phyloP scores from a whole-genome alignment of 2,329 filamentous ascomycete species.

The Sarocladiaceae sp. region DNA sequence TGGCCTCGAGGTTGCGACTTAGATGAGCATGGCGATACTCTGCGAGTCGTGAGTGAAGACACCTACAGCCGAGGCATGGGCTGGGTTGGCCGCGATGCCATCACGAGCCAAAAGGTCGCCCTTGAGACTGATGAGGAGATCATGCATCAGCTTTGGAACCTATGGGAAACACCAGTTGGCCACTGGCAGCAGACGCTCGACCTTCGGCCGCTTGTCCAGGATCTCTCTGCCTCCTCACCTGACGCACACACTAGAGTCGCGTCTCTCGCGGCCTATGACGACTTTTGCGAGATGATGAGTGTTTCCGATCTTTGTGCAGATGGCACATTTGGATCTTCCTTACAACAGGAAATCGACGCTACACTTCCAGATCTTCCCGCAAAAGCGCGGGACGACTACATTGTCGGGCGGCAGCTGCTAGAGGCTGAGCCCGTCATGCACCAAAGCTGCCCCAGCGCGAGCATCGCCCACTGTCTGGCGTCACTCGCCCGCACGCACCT shows the following conservation, averaged over 20 bases:
- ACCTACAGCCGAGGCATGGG: conserved; percentile 79
- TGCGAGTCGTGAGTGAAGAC: conserved; percentile 73
- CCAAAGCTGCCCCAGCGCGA: conserved; percentile 20
- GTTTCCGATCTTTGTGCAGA: conserved; percentile 55
- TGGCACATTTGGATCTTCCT: conserved; percentile 34
- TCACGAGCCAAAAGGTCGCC: conserved; percentile 24
- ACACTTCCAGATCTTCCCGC: conserved; percentile 50
- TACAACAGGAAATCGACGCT: conserved; percentile 52
- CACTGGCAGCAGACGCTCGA: conserved; percentile 45
- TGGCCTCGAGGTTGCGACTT: conserved; percentile 68
- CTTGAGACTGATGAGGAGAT: conserved; percentile 53
- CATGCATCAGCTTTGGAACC: conserved; percentile 57
- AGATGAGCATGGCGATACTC: conserved; percentile 58
- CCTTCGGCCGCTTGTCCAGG: conserved; percentile 28
- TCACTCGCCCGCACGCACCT: conserved; percentile 22
- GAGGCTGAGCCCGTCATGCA: conserved; percentile 33
- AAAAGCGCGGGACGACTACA: conserved; percentile 44
- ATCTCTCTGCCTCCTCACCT: conserved; percentile 13
- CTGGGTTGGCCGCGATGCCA: conserved; percentile 59
- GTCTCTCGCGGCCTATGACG: conserved; percentile 43
- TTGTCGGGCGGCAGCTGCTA: conserved; percentile 40
- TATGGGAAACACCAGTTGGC: conserved; percentile 60
- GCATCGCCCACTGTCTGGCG: conserved; percentile 23
- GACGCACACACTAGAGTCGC: conserved; percentile 21
- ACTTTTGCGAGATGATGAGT: conserved; percentile 55